A percentile compares a stretch with the other conserved stretches of the same genome.
phyloP scores from a whole-genome alignment of 331 rosid genomes.

The Quercus tomentella region DNA sequence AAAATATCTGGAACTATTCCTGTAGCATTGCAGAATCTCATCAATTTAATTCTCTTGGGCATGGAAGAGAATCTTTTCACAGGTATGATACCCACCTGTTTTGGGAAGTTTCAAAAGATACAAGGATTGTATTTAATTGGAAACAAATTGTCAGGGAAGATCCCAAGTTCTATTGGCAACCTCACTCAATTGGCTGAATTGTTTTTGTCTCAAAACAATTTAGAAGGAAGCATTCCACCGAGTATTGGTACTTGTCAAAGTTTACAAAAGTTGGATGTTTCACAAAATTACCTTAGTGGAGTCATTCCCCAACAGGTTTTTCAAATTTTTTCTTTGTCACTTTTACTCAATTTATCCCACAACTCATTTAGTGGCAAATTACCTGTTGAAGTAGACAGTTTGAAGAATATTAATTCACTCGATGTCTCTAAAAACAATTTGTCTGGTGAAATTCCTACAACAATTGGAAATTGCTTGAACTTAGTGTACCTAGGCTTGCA shows the following conservation, averaged over 20 bases:
- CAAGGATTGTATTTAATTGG: fast-evolving
- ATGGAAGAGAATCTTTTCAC: background rate
- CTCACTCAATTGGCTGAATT: slow-evolving; percentile 7
- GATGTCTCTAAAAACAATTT: background rate
- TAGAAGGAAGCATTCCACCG: slow-evolving; percentile 21
- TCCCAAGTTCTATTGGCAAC: slow-evolving; percentile 9
- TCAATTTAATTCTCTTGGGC: background rate
- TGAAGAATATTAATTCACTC: slow-evolving; percentile 14
- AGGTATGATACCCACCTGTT: slow-evolving; percentile 13
- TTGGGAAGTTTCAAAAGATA: slow-evolving; percentile 17
- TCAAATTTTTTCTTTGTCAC: background rate
- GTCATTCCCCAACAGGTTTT: slow-evolving; percentile 12
- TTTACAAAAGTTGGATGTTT: background rate
- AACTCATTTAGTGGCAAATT: slow-evolving; percentile 22
- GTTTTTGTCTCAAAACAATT: background rate
- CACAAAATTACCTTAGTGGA: background rate
- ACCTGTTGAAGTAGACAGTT: slow-evolving; percentile 14
- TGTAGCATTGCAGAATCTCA: background rate
- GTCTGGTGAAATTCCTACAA: slow-evolving; percentile 13
- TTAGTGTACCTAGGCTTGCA: too few species aligned
- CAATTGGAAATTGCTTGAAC: background rate
- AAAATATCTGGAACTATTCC: slow-evolving; percentile 20
- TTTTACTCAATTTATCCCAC: background rate
- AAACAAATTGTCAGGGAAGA: slow-evolving; percentile 3
- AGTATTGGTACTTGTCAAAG: background rate